phyloP scores from a whole-genome alignment of 257 asterid species.

The Orobanche coerulescens region DNA sequence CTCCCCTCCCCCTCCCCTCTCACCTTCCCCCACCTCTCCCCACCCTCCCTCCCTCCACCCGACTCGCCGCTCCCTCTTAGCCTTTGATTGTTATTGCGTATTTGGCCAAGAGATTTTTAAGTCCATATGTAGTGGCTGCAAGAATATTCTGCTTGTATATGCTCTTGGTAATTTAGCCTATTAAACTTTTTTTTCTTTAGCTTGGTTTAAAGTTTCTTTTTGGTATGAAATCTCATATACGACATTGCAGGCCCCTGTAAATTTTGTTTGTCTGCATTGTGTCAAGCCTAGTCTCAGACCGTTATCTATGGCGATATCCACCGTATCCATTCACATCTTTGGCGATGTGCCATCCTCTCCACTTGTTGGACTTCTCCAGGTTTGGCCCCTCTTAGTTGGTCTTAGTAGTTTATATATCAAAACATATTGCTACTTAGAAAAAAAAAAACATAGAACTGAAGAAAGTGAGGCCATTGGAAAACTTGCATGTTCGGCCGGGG shows the following conservation, averaged over 20 bases:
- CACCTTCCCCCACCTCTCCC: no score
- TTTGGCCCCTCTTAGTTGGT: constrained; percentile 29
- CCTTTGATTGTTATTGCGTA: neutral
- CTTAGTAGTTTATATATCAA: no score
- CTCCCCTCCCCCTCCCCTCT: no score
- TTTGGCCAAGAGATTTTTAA: neutral
- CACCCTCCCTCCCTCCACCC: no score
- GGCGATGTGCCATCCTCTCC: constrained; percentile 98
- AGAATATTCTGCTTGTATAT: neutral
- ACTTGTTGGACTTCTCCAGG: constrained; percentile 93
- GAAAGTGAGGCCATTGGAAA: neutral
- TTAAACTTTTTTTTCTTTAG: neutral
- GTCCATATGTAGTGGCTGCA: neutral
- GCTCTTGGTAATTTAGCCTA: neutral
- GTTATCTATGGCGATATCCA: constrained; percentile 82
- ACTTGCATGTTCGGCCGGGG: neutral
- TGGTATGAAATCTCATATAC: neutral
- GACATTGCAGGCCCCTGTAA: constrained; percentile 76
- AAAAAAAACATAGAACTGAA: neutral
- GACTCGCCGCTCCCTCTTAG: no score
- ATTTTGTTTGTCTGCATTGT: constrained; percentile 75
- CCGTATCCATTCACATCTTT: constrained; percentile 71
- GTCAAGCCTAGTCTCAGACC: constrained; percentile 88
- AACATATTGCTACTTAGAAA: no score
- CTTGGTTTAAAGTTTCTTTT: neutral